Evolutionary conservation across 2,329 filamentous ascomycete species (phyloP).

Genomic region (Taxawa tesnikishii): DNA sequence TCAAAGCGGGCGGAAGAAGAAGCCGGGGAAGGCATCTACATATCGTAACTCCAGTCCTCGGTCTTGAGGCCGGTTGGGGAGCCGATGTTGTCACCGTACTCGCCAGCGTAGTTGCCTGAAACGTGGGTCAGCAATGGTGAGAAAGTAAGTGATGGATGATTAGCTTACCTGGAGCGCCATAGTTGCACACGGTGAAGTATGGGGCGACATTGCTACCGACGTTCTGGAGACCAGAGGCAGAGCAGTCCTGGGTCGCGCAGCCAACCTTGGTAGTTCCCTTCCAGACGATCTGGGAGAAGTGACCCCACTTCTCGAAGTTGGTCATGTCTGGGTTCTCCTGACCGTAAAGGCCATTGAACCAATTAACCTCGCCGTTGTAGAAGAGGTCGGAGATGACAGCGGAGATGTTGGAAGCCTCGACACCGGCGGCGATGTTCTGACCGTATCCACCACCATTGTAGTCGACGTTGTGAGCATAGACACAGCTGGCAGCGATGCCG

Average conservation of each 20-base stretch:
- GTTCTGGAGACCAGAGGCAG: constrained; percentile 36
- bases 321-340: constrained; percentile 44
- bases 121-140: constrained; percentile 14
- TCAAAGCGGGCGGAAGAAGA: no score
- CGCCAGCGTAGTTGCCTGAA: constrained; percentile 41
- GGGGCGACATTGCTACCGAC: constrained; percentile 30
- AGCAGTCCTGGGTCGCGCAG: constrained; percentile 48
- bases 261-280: constrained; percentile 48
- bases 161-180: constrained; percentile 56
- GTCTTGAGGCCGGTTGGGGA: constrained; percentile 17
- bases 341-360: constrained; percentile 46
- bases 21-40: constrained; percentile 4
- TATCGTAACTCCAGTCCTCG: constrained; percentile 5
- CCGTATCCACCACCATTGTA: constrained; percentile 58
- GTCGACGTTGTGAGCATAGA: constrained; percentile 61
- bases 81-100: constrained; percentile 42
- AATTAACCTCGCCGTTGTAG: constrained; percentile 71
- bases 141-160: background rate
- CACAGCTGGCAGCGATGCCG: constrained; percentile 52
- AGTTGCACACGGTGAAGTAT: constrained; percentile 86
- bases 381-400: constrained; percentile 67
- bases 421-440: constrained; percentile 77
- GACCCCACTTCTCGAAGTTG: constrained; percentile 57
- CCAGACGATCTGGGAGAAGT: constrained; percentile 70
- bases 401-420: constrained; percentile 44